Evolutionary conservation across 345 rosid genomes (phyloP).

Genomic region (Brassica carinata): DNA sequence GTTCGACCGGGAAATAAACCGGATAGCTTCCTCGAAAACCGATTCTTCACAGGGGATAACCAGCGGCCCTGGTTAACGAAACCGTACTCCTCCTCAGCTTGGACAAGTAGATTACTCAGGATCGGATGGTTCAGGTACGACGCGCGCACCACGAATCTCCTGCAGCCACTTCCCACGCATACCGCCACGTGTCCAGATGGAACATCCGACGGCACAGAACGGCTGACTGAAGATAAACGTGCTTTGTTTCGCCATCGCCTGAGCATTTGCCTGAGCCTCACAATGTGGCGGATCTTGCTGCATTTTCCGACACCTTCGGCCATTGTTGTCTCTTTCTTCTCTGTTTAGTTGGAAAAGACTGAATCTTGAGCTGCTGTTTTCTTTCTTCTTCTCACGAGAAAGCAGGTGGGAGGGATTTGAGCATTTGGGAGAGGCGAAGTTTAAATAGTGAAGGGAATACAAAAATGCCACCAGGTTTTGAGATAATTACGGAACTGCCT

Average conservation of each 20-base stretch:
- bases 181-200: constrained; percentile 94
- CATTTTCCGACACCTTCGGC: constrained; percentile 65
- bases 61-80: constrained; percentile 71
- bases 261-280: constrained; percentile 81
- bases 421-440: constrained; percentile 35
- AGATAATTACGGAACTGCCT: constrained; percentile 48
- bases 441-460: constrained; percentile 39
- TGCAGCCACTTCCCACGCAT: constrained; percentile 61
- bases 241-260: constrained; percentile 91
- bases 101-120: constrained; percentile 59
- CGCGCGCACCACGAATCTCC: constrained; percentile 86
- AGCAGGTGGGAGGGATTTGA: constrained; percentile 3
- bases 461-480: constrained; percentile 38
- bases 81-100: constrained; percentile 93
- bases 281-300: constrained; percentile 95
- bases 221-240: constrained; percentile 59
- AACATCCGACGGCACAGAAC: constrained; percentile 66
- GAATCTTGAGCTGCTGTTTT: neutral
- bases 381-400: constrained; percentile 3
- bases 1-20: constrained; percentile 58
- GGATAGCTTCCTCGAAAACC: constrained; percentile 75
- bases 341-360: neutral
- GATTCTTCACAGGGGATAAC: constrained; percentile 90
- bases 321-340: constrained; percentile 44
- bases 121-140: constrained; percentile 91